Evolutionary conservation across 495 filamentous ascomycete genomes (phyloP).

Genomic region (Daldinia childiae): DNA sequence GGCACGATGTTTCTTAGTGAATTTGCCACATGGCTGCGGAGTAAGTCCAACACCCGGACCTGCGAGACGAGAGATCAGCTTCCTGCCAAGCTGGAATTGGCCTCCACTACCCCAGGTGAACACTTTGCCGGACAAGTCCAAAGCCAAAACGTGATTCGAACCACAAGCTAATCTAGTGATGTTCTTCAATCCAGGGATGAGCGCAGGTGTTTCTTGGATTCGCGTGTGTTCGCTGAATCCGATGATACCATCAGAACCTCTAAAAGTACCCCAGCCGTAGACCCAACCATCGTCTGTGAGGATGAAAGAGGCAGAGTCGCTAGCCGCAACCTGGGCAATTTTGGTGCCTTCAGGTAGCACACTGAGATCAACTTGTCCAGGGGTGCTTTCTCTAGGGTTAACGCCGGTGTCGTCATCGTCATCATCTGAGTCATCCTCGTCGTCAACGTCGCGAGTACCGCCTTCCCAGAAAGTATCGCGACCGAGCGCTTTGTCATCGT

Average conservation of each 20-base stretch:
- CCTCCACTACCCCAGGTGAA: slow-evolving; percentile 77
- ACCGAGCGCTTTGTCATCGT: slow-evolving; percentile 73
- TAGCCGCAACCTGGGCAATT: slow-evolving; percentile 68
- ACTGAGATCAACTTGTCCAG: slow-evolving; percentile 58
- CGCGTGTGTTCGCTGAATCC: slow-evolving; percentile 64
- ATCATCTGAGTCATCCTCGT: slow-evolving; percentile 52
- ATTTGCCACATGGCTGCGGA: slow-evolving; percentile 72
- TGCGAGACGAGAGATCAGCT: slow-evolving; percentile 57
- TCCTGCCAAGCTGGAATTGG: slow-evolving; percentile 73
- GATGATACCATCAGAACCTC: slow-evolving; percentile 74
- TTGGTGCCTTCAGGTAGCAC: slow-evolving; percentile 61
- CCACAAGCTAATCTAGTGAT: slow-evolving; percentile 67
- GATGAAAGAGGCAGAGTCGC: slow-evolving; percentile 70
- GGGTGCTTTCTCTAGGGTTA: slow-evolving; percentile 69
- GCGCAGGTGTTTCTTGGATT: slow-evolving; percentile 49
- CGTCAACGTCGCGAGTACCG: slow-evolving; percentile 60
- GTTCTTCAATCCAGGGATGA: slow-evolving; percentile 61
- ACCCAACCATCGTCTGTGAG: slow-evolving; percentile 71
- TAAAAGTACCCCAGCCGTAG: slow-evolving; percentile 78
- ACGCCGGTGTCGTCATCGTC: slow-evolving; percentile 60
- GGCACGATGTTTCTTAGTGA: slow-evolving; percentile 66
- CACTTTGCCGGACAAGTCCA: slow-evolving; percentile 66
- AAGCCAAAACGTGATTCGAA: slow-evolving; percentile 73
- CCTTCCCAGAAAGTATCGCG: slow-evolving; percentile 66
- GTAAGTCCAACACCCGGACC: slow-evolving; percentile 64